A percentile compares a stretch with the other conserved stretches of the same genome.
These are phyloP conservation scores for Gnomoniopsis sp. DNA, from an alignment of 2,329 filamentous ascomycete species.

Conservation along the genomic window DNA sequence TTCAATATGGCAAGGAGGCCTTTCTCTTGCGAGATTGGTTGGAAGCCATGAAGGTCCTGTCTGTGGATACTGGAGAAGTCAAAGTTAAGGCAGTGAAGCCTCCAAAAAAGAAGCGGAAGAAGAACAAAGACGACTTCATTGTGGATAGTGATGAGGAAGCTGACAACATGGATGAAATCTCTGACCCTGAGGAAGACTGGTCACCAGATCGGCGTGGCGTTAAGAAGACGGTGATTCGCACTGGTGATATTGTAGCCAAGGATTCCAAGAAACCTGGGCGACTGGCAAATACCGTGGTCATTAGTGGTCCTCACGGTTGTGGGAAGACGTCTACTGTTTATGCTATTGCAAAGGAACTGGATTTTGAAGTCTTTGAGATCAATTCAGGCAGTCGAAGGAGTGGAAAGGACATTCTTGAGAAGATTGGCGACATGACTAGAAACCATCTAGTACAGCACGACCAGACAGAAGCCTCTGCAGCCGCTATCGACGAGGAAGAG, in stretches of 20 bases:
- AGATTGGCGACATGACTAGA: slow-evolving; percentile 92
- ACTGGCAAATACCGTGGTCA: slow-evolving; percentile 72
- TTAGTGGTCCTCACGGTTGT: slow-evolving; percentile 85
- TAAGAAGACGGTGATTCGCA: slow-evolving; percentile 55
- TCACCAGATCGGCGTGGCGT: slow-evolving; percentile 28
- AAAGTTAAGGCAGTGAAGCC: slow-evolving; percentile 24
- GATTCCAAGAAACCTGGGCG: slow-evolving; percentile 42
- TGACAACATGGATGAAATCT: slow-evolving; percentile 65
- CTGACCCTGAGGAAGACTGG: slow-evolving; percentile 53
- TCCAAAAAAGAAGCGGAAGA: slow-evolving; percentile 62
- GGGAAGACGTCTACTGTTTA: slow-evolving; percentile 93
- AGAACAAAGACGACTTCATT: slow-evolving; percentile 77
- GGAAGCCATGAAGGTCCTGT: slow-evolving; percentile 67
- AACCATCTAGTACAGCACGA: slow-evolving; percentile 78
- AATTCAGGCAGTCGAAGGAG: slow-evolving; percentile 79
- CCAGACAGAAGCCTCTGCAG: slow-evolving; percentile 29
- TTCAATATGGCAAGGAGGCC: slow-evolving; percentile 72
- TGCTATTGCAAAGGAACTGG: slow-evolving; percentile 86
- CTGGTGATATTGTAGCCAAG: slow-evolving; percentile 32
- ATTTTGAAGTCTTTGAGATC: slow-evolving; percentile 93
- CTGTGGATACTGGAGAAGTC: slow-evolving; percentile 63
- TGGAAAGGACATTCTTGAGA: slow-evolving; percentile 86
- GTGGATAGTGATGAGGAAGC: slow-evolving; percentile 74
- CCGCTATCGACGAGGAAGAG: slow-evolving; percentile 38
- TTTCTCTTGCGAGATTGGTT: slow-evolving; percentile 78